Base-by-base conservation (phyloP, 2,329 filamentous ascomycete genomes). In the Aspergillus piperis region DNA sequence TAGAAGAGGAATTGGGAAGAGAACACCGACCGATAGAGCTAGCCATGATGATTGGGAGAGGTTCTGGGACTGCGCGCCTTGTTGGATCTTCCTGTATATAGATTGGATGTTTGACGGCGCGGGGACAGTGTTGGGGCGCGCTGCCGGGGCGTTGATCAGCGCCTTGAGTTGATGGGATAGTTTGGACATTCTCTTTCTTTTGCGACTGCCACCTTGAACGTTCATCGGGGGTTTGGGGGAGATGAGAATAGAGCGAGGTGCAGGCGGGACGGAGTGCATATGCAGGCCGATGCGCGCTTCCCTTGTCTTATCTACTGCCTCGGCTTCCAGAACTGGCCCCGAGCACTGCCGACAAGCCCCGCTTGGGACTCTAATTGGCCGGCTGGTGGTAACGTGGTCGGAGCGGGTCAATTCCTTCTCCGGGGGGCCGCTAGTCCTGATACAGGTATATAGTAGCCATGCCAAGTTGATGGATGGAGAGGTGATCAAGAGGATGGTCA, bases 81-180 rank as follows among this genome's bases (percentile, higher is more conserved):
- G 78, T 13, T 87, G 85, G 69, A 93, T 87, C 30, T 80, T 78
- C 62, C 83, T 79, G 75, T 89, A 91, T 27, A 91, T 81, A 13
- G 86, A 83, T 51, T 81, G 78, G 57, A 92, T 89, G 61, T 84
- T 81, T 11, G 80, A 75, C 27, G 90, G 84, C 2, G 90, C 88
- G 1, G 87, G 83, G 2, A 87, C 82, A 2, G 86, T 87, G 53
- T 86, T 85, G 0, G 90, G 87, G 1, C 84, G 82, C 47, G 90
- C 86, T 68, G 87, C 84, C 3, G 88, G 83, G 61, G 88, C 85
- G 69, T 89, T 89, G 77, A 93, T 88, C 64, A 93, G 84, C 50
- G 86, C 83, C 77, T 92, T 93, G 67, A 94, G 82, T 53, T 85
- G 78, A 1, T 84, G 81, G 1, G 89, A 90, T 19, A 94, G 83